These are phyloP conservation scores for Coleophoma eucalyptorum DNA, from an alignment of 2,329 filamentous ascomycete genomes.

Conservation along the genomic window DNA sequence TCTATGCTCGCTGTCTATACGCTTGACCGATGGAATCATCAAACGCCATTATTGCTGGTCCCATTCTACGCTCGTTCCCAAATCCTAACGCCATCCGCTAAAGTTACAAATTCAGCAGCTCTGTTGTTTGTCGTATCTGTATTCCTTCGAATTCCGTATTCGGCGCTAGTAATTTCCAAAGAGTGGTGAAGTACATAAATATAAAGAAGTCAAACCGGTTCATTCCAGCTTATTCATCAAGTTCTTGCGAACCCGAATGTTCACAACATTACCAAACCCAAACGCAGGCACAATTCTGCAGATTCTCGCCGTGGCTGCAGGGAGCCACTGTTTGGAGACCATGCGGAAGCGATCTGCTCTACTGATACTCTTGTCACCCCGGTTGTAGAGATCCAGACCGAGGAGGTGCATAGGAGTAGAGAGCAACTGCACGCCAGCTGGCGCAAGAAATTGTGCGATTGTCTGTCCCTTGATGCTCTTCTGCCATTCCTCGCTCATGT, in stretches of 20 bases:
- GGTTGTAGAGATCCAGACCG: slow-evolving; percentile 83
- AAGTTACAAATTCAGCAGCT: neutral
- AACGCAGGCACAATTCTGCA: slow-evolving; percentile 86
- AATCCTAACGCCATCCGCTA: neutral
- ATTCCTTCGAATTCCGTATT: neutral
- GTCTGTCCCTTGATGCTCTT: slow-evolving; percentile 48
- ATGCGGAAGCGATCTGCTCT: slow-evolving; percentile 60
- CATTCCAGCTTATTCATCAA: slow-evolving; percentile 61
- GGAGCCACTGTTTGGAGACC: slow-evolving; percentile 72
- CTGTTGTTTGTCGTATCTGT: neutral
- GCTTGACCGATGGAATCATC: neutral
- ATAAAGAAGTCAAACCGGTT: too few relatives aligned
- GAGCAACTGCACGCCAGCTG: slow-evolving; percentile 72
- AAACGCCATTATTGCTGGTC: neutral
- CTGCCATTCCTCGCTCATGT: slow-evolving; percentile 49
- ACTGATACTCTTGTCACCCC: slow-evolving; percentile 38
- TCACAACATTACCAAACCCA: slow-evolving; percentile 84
- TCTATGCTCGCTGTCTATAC: neutral
- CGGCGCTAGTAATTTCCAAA: too few relatives aligned
- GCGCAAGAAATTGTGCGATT: slow-evolving; percentile 75
- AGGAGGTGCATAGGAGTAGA: slow-evolving; percentile 83
- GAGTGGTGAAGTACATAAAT: too few relatives aligned
- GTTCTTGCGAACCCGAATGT: slow-evolving; percentile 62
- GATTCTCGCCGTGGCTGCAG: slow-evolving; percentile 72
- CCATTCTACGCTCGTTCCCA: neutral